Conservation (phyloP, 352 stramenopile species). For the Phytophthora foliorum region DNA sequence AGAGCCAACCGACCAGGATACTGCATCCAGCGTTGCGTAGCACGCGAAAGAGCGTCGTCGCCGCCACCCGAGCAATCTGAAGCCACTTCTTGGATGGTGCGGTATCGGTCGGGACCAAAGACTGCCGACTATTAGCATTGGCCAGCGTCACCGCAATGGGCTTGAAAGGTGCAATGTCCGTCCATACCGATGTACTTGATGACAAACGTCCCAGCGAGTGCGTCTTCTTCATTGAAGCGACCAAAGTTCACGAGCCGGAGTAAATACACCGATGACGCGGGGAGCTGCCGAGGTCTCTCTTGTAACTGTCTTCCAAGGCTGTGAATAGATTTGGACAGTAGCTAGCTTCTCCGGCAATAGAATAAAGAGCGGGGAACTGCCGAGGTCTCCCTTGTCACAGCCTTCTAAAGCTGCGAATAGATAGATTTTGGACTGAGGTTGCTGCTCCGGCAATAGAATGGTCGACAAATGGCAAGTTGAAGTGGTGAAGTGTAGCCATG, state of each 20-base stretch:
- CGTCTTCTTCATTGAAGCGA: not conserved
- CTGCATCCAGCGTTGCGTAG: slow-evolving; percentile 16
- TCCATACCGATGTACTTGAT: not conserved
- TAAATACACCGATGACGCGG: too few relatives aligned
- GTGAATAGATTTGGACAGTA: too few relatives aligned
- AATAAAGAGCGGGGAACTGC: too few relatives aligned
- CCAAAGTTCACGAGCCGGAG: not conserved
- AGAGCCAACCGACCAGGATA: slow-evolving; percentile 11
- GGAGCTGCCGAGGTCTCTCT: too few relatives aligned
- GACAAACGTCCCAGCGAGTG: not conserved
- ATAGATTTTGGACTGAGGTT: too few relatives aligned
- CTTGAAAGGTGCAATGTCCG: not conserved
- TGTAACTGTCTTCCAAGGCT: not conserved
- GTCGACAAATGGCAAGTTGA: not conserved
- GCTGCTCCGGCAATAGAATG: not conserved
- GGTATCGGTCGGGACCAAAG: not conserved
- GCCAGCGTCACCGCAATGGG: not conserved
- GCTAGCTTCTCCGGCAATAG: not conserved
- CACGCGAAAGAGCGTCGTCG: slow-evolving; percentile 4
- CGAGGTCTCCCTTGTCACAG: too few relatives aligned
- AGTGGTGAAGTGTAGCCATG: not conserved
- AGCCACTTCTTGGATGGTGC: not conserved
- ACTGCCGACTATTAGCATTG: not conserved
- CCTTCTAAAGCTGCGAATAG: not conserved
- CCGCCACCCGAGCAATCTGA: not conserved